A percentile compares a stretch with the other conserved stretches of the same genome.
phyloP scores from a whole-genome alignment of 768 basidiomycete species.

The Phylloporus arenicola region DNA sequence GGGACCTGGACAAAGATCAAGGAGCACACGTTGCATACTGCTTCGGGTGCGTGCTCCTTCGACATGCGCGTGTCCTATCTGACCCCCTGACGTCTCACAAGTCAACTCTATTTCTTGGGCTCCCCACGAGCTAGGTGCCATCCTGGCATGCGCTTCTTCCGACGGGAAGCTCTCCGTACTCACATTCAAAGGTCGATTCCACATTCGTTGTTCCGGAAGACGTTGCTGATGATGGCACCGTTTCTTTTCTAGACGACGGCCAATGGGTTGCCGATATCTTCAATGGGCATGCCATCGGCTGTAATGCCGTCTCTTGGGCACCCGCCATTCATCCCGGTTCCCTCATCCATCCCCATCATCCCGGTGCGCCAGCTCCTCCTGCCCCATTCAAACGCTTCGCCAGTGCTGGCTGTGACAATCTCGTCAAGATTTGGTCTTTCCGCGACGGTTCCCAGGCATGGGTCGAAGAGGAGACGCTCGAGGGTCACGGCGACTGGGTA shows the following conservation, averaged over 20 bases:
- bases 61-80: background rate
- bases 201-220: background rate
- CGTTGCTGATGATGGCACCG: background rate
- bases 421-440: slow-evolving; percentile 92
- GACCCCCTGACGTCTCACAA: slow-evolving; percentile 24
- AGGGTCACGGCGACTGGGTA: slow-evolving; percentile 96
- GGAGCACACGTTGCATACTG: slow-evolving; percentile 90
- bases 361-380: slow-evolving; percentile 29
- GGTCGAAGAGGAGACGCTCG: slow-evolving; percentile 85
- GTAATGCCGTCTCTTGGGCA: slow-evolving; percentile 97
- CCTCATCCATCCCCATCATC: slow-evolving; percentile 67
- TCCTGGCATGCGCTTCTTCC: slow-evolving; percentile 93
- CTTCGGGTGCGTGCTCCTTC: slow-evolving; percentile 63
- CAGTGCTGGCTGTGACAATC: slow-evolving; percentile 92
- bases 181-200: slow-evolving; percentile 85
- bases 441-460: slow-evolving; percentile 84
- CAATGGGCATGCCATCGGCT: slow-evolving; percentile 92
- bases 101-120: slow-evolving; percentile 99
- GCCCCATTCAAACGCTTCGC: slow-evolving; percentile 87
- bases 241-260: slow-evolving; percentile 70
- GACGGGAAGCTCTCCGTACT: slow-evolving; percentile 97
- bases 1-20: slow-evolving; percentile 91
- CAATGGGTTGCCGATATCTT: slow-evolving; percentile 95
- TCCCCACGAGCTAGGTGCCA: slow-evolving; percentile 96
- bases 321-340: slow-evolving; percentile 85